Evolutionary conservation across 2,329 filamentous ascomycete species (phyloP).

Genomic region (Colletotrichum liriopes): DNA sequence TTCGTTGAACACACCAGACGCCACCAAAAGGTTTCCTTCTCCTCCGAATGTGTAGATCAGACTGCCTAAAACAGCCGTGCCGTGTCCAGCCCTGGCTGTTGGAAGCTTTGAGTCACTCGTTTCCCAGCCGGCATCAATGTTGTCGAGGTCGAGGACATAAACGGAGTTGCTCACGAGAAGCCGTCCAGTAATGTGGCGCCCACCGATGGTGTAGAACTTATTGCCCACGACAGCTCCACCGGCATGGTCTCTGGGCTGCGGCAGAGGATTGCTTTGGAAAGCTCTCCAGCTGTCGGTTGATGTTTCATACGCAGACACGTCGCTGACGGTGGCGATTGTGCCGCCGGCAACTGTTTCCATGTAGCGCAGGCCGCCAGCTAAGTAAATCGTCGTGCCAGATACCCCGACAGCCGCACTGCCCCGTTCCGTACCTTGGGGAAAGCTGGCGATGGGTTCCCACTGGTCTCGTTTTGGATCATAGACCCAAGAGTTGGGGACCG

Average conservation of each 20-base stretch:
- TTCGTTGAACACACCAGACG: background rate
- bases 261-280: background rate
- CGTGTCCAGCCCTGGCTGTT: background rate
- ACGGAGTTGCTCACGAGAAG: background rate
- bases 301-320: constrained; percentile 10
- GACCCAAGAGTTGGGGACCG: constrained; percentile 17
- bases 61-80: background rate
- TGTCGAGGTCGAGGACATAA: constrained; percentile 46
- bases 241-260: constrained; percentile 23
- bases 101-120: background rate
- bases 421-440: constrained; percentile 48
- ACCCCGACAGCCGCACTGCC: constrained; percentile 47
- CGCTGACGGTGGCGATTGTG: constrained; percentile 8
- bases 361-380: constrained; percentile 7
- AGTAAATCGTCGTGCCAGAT: background rate
- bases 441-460: constrained; percentile 48
- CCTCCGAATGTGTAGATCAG: background rate
- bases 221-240: constrained; percentile 23
- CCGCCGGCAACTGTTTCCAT: constrained; percentile 12
- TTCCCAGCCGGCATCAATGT: no score
- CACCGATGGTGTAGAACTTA: constrained; percentile 24
- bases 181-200: background rate
- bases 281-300: background rate
- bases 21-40: constrained; percentile 47
- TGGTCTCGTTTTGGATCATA: constrained; percentile 49